Evolutionary conservation across 2,329 filamentous ascomycete species (phyloP).

Genomic region (Epichloe festucae): DNA sequence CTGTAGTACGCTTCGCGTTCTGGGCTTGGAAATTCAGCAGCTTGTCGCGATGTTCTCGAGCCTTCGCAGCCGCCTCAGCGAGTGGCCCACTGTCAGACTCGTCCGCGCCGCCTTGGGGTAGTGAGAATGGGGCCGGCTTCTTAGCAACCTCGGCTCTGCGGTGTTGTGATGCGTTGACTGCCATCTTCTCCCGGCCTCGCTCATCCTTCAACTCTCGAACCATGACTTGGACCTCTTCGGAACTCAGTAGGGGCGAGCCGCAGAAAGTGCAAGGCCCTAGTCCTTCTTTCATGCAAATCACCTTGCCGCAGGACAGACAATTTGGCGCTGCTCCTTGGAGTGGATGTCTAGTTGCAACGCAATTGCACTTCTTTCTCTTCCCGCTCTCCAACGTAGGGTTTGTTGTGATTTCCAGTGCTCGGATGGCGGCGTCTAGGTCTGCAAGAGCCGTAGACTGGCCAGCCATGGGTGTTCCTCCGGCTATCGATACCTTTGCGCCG

Average conservation of each 20-base stretch:
- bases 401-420: constrained; percentile 78
- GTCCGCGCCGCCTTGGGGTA: constrained; percentile 23
- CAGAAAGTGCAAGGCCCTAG: constrained; percentile 92
- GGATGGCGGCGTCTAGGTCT: constrained; percentile 69
- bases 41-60: constrained; percentile 67
- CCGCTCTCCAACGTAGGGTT: constrained; percentile 55
- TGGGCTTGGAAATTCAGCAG: constrained; percentile 73
- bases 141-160: constrained; percentile 51
- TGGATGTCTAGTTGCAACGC: constrained; percentile 77
- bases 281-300: constrained; percentile 88
- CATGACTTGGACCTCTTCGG: constrained; percentile 70
- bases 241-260: constrained; percentile 56
- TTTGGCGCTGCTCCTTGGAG: constrained; percentile 87
- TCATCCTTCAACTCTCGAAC: constrained; percentile 73
- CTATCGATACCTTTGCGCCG: constrained; percentile 56
- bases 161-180: constrained; percentile 60
- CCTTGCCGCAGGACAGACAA: constrained; percentile 83
- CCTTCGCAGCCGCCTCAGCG: constrained; percentile 50
- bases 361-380: constrained; percentile 62
- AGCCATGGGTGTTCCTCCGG: constrained; percentile 71
- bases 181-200: constrained; percentile 76
- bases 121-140: constrained; percentile 46
- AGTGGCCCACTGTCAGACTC: constrained; percentile 22
- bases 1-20: constrained; percentile 70
- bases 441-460: constrained; percentile 62